Percentiles rank a stretch among this genome's conserved stretches.
phyloP scores from a whole-genome alignment of 768 basidiomycete genomes.

The Leucocoprinus sp. region DNA sequence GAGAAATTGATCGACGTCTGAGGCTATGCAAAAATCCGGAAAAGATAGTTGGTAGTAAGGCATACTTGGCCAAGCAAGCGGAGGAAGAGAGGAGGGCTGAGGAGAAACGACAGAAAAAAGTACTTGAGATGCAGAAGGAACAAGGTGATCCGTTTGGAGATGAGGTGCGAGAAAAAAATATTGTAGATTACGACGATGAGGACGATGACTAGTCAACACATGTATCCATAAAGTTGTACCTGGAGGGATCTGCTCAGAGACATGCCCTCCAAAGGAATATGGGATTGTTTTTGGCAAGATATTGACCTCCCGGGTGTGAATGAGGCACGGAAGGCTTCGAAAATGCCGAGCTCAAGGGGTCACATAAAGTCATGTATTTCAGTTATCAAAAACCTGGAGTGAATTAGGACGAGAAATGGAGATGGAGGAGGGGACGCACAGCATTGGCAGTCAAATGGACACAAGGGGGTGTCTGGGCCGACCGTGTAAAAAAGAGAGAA shows the following conservation, averaged over 20 bases:
- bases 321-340: slow-evolving; percentile 34
- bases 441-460: slow-evolving; percentile 86
- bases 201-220: slow-evolving; percentile 22
- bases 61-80: slow-evolving; percentile 64
- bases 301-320: slow-evolving; percentile 27
- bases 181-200: slow-evolving; percentile 57
- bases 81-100: slow-evolving; percentile 64
- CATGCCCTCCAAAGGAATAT: slow-evolving; percentile 13
- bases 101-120: slow-evolving; percentile 61
- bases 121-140: slow-evolving; percentile 34
- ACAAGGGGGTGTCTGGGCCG: slow-evolving; percentile 64
- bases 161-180: slow-evolving; percentile 31
- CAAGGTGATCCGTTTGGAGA: slow-evolving; percentile 68
- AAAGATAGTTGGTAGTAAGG: slow-evolving; percentile 85
- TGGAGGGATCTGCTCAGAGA: slow-evolving; percentile 14
- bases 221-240: slow-evolving; percentile 4
- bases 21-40: slow-evolving; percentile 93
- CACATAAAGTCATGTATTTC: no score
- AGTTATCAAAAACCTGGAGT: not conserved
- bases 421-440: slow-evolving; percentile 42
- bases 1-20: slow-evolving; percentile 82
- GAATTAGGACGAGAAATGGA: slow-evolving; percentile 17
- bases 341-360: no score
- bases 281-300: slow-evolving; percentile 25
- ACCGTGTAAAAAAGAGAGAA: slow-evolving; percentile 18